Conservation (phyloP, 2,329 filamentous ascomycete species). For the Fusarium azukiicola region DNA sequence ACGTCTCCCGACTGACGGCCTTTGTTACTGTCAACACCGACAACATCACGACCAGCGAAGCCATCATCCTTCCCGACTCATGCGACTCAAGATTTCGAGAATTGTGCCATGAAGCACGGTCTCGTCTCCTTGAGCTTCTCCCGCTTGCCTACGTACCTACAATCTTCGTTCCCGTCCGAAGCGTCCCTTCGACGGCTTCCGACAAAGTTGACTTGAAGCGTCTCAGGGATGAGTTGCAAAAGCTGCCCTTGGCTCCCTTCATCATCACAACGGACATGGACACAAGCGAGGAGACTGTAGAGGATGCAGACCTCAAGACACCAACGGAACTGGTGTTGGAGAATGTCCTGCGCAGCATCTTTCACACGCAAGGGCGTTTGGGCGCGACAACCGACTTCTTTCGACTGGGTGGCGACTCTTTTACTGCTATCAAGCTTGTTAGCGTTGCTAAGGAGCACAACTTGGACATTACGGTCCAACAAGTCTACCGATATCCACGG, state of each 20-base stretch:
- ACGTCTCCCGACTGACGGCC: not conserved
- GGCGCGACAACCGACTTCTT: conserved; percentile 1
- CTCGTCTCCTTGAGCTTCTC: not conserved
- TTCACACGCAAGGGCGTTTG: not conserved
- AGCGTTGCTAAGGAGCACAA: not conserved
- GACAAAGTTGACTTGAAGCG: not conserved
- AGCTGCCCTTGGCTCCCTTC: not conserved
- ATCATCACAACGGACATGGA: not conserved
- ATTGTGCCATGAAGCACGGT: not conserved
- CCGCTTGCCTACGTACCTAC: not conserved
- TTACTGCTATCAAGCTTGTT: not conserved
- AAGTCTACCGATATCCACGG: not conserved
- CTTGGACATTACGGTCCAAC: conserved; percentile 1
- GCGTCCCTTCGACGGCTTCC: not conserved
- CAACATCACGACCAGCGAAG: not conserved
- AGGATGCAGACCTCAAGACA: not conserved
- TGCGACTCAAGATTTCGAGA: not conserved
- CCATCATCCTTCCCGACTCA: not conserved
- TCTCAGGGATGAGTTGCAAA: not conserved
- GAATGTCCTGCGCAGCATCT: not conserved
- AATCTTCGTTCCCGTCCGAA: not conserved
- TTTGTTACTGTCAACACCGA: not conserved
- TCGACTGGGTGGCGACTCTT: not conserved
- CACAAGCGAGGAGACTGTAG: not conserved
- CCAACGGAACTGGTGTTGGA: not conserved